Evolutionary conservation across 164 flowering plant genomes (phyloP), one percentile per base, ranked within the genome.

Genomic region (Vitis amurensis): DNA sequence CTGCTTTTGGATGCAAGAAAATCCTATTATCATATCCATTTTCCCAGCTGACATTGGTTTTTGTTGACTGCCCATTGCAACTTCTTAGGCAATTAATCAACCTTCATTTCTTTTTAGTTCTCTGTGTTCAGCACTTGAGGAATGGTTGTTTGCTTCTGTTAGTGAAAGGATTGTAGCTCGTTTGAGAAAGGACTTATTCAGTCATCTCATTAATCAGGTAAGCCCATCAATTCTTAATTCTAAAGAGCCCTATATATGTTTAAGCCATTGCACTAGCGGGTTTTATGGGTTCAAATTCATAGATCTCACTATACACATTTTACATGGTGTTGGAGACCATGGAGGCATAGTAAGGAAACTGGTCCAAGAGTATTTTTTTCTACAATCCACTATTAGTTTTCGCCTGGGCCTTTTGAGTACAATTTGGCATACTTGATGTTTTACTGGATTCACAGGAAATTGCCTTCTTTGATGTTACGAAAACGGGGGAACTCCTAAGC

Each of bases 131-230:
- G 95, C 92, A 69, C 70, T 93, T 69, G 86, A 94, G 12, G 92
- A 97, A 70, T 96, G 98, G 99, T 64, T 96, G 71, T 96, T 96
- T 81, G 71, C 89, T 68, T 86, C 98, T 67, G 97, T 97, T 13
- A 96, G 99, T 78, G 99, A 96, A 78, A 92, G 95, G 76, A 97
- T 93, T 67, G 99, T 93, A 70, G 98, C 97, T 68, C 82, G 97
- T 12, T 72, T 96, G 71, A 87, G 99, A 72, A 93, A 85, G 81
- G 80, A 79, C 63, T 78, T 96, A 64, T 92, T 92, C 78, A 83
- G 83, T 73, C 99, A 96, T 79, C 95, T 96, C 63, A 63, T 93
- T 55, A 64, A 78, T 31, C 99, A 96, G 81, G 99, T 90, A 70
- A 37, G 6, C 44, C 7, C 44, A 37, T 6, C 44, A 37, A 37